Percentiles rank a stretch among this genome's conserved stretches.
Conservation (phyloP, 768 basidiomycete genomes). For the Nidularia sp. region DNA sequence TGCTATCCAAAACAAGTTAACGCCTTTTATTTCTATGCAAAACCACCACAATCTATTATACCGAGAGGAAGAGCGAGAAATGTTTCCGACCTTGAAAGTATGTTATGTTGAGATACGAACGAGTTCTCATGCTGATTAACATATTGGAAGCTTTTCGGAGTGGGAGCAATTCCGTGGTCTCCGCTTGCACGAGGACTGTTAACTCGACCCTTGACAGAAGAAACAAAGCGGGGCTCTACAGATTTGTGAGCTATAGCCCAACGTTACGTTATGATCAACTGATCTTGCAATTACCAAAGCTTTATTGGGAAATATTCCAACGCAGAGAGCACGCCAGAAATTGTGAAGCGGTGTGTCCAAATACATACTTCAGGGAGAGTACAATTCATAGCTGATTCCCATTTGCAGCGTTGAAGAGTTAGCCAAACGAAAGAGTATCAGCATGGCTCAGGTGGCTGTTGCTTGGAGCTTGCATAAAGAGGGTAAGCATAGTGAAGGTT, state of each 20-base stretch:
- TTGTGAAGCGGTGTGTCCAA: conserved; percentile 28
- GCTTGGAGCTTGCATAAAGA: conserved; percentile 47
- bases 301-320: conserved; percentile 12
- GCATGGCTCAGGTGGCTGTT: conserved; percentile 53
- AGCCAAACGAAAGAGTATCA: conserved; percentile 43
- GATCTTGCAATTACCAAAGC: neutral
- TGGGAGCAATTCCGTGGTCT: conserved; percentile 57
- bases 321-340: conserved; percentile 22
- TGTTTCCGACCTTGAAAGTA: conserved; percentile 57
- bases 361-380: no score
- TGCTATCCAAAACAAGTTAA: conserved; percentile 51
- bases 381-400: neutral
- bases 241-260: conserved; percentile 14
- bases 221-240: conserved; percentile 32
- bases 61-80: conserved; percentile 60
- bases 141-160: conserved; percentile 37
- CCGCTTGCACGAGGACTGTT: conserved; percentile 51
- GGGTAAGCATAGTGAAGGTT: conserved; percentile 11
- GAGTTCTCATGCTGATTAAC: neutral
- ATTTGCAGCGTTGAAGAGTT: conserved; percentile 44
- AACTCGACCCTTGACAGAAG: conserved; percentile 36
- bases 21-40: conserved; percentile 66
- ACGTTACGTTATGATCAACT: neutral
- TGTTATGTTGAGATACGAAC: neutral
- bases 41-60: conserved; percentile 60